phyloP scores from a whole-genome alignment of 768 basidiomycete species.

The Rhodotorula graminis region DNA sequence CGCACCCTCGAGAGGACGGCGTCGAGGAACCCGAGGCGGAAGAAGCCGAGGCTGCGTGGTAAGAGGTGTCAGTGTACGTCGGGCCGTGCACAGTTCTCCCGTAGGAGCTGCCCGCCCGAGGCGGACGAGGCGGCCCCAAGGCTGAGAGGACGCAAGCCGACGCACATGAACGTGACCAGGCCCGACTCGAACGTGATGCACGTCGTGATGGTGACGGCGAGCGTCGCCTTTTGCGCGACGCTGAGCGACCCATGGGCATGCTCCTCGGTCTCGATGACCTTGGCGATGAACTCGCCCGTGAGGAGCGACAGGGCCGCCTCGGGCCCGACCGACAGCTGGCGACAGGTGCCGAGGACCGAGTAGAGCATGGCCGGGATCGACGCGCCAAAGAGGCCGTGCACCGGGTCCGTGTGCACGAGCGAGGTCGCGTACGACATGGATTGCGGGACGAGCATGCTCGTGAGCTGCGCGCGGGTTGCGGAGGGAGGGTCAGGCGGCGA shows the following conservation, averaged over 20 bases:
- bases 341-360: constrained; percentile 40
- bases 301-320: constrained; percentile 42
- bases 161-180: constrained; percentile 33
- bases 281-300: constrained; percentile 31
- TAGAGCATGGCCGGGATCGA: constrained; percentile 42
- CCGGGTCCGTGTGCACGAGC: constrained; percentile 38
- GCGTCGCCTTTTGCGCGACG: not conserved
- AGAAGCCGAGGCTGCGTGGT: constrained; percentile 37
- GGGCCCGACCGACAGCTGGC: constrained; percentile 42
- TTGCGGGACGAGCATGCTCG: constrained; percentile 41
- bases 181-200: constrained; percentile 31
- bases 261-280: constrained; percentile 27
- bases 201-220: constrained; percentile 8
- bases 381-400: constrained; percentile 41
- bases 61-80: not conserved
- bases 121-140: no score
- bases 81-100: no score
- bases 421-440: constrained; percentile 41
- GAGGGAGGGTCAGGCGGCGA: not conserved
- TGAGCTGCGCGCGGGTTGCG: constrained; percentile 9
- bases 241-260: constrained; percentile 30
- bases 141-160: no score
- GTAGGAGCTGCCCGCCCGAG: no score
- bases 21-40: constrained; percentile 44
- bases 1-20: constrained; percentile 37